phyloP scores from a whole-genome alignment of 352 stramenopile species.

The Pythium vanterpoolii region DNA sequence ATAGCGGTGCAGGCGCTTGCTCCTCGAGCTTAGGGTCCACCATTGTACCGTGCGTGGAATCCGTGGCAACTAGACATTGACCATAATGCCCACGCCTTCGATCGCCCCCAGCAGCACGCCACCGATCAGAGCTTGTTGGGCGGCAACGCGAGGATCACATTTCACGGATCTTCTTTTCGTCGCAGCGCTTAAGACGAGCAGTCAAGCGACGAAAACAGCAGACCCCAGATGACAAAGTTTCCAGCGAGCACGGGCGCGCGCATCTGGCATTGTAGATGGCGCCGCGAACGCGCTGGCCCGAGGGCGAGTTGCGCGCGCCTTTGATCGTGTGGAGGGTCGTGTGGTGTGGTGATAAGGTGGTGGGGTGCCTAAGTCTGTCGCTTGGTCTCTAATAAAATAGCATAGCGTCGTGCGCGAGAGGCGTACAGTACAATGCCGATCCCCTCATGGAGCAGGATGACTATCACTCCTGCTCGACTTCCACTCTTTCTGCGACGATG shows the following conservation, averaged over 20 bases:
- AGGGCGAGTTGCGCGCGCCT: conserved; percentile 91
- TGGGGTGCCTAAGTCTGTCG: too few relatives aligned
- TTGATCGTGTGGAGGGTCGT: conserved; percentile 97
- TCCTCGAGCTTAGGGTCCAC: conserved; percentile 66
- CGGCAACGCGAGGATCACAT: conserved; percentile 97
- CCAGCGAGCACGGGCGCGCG: conserved; percentile 91
- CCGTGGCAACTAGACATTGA: conserved; percentile 80
- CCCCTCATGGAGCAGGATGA: too few relatives aligned
- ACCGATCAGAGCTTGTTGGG: conserved; percentile 92
- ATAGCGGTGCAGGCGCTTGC: conserved; percentile 81
- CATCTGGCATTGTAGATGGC: conserved; percentile 93
- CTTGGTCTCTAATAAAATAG: too few relatives aligned
- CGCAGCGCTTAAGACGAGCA: conserved; percentile 96
- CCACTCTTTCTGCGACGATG: background rate
- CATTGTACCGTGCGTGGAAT: conserved; percentile 46
- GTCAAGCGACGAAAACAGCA: conserved; percentile 98
- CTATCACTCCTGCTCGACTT: background rate
- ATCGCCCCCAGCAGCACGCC: conserved; percentile 95
- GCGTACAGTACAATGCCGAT: too few relatives aligned
- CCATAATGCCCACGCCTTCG: conserved; percentile 97
- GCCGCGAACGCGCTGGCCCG: conserved; percentile 87
- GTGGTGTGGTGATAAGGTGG: too few relatives aligned
- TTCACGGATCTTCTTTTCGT: conserved; percentile 99
- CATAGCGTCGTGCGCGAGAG: too few relatives aligned
- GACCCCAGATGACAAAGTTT: conserved; percentile 95